Evolutionary conservation across 495 filamentous ascomycete genomes (phyloP).

Genomic region (Penicillium pulvis): DNA sequence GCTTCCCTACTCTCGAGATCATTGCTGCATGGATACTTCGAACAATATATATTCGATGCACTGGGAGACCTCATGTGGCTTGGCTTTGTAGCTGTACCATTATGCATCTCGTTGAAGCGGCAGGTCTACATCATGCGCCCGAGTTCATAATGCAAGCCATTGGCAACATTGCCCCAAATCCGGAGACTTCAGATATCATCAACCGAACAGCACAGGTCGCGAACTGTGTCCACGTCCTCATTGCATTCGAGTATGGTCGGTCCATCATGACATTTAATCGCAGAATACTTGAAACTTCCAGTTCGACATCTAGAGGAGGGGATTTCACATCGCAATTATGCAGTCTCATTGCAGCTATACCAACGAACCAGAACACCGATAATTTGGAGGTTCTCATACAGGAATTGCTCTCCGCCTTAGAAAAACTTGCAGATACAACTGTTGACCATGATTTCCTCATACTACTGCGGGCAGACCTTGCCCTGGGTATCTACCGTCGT

Average conservation of each 20-base stretch:
- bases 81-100: slow-evolving; percentile 45
- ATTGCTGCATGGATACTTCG: slow-evolving; percentile 46
- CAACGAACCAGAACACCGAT: slow-evolving; percentile 12
- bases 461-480: slow-evolving; percentile 38
- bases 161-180: slow-evolving; percentile 9
- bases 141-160: slow-evolving; percentile 18
- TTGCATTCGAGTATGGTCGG: slow-evolving; percentile 46
- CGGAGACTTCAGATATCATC: slow-evolving; percentile 22
- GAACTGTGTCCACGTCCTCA: slow-evolving; percentile 35
- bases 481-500: slow-evolving; percentile 42
- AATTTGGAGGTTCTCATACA: slow-evolving; percentile 10
- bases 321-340: slow-evolving; percentile 25
- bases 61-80: slow-evolving; percentile 40
- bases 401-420: slow-evolving; percentile 22
- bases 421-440: slow-evolving; percentile 11
- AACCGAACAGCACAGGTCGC: slow-evolving; percentile 35
- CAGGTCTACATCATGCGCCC: slow-evolving; percentile 41
- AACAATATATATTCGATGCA: slow-evolving; percentile 40
- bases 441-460: slow-evolving; percentile 29
- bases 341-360: slow-evolving; percentile 24
- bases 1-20: slow-evolving; percentile 32
- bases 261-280: slow-evolving; percentile 26
- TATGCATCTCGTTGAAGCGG: slow-evolving; percentile 48
- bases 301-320: background rate
- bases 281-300: slow-evolving; percentile 4